phyloP scores from a whole-genome alignment of 257 asterid genomes.

The Datura wrightii region DNA sequence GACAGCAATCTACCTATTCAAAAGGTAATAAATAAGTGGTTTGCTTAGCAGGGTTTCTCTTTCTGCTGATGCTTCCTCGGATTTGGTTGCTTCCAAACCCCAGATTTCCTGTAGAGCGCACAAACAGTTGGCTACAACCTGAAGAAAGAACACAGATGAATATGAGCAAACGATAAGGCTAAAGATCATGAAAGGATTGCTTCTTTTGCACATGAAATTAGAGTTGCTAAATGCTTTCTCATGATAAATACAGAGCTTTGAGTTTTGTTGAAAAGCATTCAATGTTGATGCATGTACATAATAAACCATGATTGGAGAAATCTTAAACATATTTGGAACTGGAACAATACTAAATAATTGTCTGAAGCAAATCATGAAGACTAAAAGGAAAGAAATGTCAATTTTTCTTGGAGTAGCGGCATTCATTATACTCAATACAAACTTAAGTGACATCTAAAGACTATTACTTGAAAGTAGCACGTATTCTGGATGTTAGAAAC shows the following conservation, averaged over 20 bases:
- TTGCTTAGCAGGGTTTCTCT: conserved; percentile 86
- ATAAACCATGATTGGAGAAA: neutral
- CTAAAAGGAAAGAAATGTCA: conserved; percentile 12
- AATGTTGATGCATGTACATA: neutral
- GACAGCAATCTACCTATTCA: conserved; percentile 67
- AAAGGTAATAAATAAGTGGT: conserved; percentile 79
- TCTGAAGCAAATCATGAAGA: neutral
- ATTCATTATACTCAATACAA: neutral
- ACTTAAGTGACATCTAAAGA: neutral
- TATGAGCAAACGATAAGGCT: conserved; percentile 21
- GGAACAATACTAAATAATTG: neutral
- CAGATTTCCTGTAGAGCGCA: conserved; percentile 92
- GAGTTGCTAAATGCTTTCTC: conserved; percentile 12
- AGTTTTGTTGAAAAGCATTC: neutral
- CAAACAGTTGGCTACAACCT: conserved; percentile 96
- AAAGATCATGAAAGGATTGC: neutral
- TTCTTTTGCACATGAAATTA: conserved; percentile 19
- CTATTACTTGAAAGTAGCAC: conserved; percentile 7
- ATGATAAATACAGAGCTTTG: conserved; percentile 21
- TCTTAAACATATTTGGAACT: conserved; percentile 5
- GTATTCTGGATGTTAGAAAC: conserved; percentile 1
- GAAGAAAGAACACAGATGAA: conserved; percentile 33
- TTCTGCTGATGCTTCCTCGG: conserved; percentile 90
- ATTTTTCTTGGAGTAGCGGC: neutral
- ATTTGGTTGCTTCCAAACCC: conserved; percentile 88